Evolutionary conservation across 345 rosid species (phyloP), one percentile per base, ranked within the genome.

Genomic region (Hibiscus tridactylites): DNA sequence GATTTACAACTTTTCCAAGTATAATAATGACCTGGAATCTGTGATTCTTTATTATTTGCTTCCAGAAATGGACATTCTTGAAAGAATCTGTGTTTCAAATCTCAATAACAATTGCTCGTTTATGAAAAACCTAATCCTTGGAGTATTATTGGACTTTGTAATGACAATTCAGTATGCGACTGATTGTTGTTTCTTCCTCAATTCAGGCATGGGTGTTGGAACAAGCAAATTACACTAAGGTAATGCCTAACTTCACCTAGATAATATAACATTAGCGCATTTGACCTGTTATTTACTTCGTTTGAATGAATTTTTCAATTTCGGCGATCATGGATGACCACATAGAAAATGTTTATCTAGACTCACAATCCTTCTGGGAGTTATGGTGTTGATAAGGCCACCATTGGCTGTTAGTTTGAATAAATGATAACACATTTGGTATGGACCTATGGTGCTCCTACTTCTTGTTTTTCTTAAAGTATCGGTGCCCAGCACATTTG

Each of bases 141-240:
- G 50, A 37, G 52, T 64, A 19, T 39, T 37, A 2, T 63, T 63
- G 17, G 16, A 17, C 26, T 17, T 63, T 24, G 11, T 39, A 64
- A 6, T 8, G 9, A 19, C n/a, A 2, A 17, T 24, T 44, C 19
- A 13, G 17, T 9, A 46, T 46, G 33, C 17, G 42, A 44, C 35
- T 65, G 54, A 21, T 62, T 35, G 28, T 65, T 44, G 54, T 65
- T 39, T 65, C 56, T 24, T 67, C 50, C 57, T 16, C 42, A 28
- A 29, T 77, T 71, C 88, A 94, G 98, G 71, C 96, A 39, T 77
- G 89, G 97, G 74, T 85, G 60, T 66, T 94, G 77, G 95, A 94
- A 81, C 86, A 74, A 73, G 91, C 88, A 69, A 91, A 87, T 76
- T 90, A 88, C 82, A 85, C 91, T 19, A 86, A 90, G 97, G 97